Evolutionary conservation across 176 grass and related monocot genomes (phyloP).

Genomic region (Oryza glaberrima): DNA sequence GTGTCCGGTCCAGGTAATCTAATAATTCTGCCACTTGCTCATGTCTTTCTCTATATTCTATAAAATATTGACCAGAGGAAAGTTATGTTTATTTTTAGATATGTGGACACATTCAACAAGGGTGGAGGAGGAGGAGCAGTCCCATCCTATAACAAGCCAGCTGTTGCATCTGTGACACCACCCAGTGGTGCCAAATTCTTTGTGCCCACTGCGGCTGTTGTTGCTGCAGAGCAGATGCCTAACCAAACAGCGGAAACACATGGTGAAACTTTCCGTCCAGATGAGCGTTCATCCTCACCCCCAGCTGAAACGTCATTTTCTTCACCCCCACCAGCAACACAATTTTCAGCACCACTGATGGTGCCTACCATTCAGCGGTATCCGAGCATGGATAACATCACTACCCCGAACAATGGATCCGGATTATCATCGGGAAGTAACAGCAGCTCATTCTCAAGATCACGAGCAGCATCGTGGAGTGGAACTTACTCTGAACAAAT

Average conservation of each 20-base stretch:
- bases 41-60: slow-evolving; percentile 23
- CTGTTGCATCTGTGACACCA: slow-evolving; percentile 61
- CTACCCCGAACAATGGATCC: slow-evolving; percentile 41
- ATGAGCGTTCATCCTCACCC: slow-evolving; percentile 54
- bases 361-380: slow-evolving; percentile 70
- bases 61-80: slow-evolving; percentile 11
- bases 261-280: slow-evolving; percentile 43
- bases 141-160: slow-evolving; percentile 62
- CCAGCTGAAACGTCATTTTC: slow-evolving; percentile 58
- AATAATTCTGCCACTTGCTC: neutral
- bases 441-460: slow-evolving; percentile 49
- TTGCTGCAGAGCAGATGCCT: slow-evolving; percentile 45
- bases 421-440: slow-evolving; percentile 36
- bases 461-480: slow-evolving; percentile 84
- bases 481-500: slow-evolving; percentile 68
- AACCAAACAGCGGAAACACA: slow-evolving; percentile 45
- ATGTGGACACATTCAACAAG: slow-evolving; percentile 99
- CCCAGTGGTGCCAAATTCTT: slow-evolving; percentile 77
- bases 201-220: slow-evolving; percentile 51
- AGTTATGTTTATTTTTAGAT: slow-evolving; percentile 48
- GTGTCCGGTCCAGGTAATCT: slow-evolving; percentile 85
- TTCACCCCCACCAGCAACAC: slow-evolving; percentile 42
- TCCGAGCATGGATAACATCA: slow-evolving; percentile 71
- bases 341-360: slow-evolving; percentile 53
- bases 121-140: slow-evolving; percentile 44